Evolutionary conservation across 768 basidiomycete species (phyloP).

Genomic region (Trametes villosa): DNA sequence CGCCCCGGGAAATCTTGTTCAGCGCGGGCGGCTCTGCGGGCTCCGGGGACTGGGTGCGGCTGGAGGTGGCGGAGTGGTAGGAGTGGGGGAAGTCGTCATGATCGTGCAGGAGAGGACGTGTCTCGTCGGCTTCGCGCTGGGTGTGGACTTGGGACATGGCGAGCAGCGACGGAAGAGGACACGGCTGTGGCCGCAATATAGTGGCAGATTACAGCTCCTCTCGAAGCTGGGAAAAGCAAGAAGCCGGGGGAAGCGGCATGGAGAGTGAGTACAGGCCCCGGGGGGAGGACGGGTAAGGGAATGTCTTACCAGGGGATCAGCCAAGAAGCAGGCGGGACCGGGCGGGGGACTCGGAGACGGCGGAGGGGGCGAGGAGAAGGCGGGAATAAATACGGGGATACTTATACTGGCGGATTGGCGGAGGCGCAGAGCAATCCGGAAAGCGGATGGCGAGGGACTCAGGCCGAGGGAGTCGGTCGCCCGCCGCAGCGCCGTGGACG

Average conservation of each 20-base stretch:
- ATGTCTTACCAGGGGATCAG: conserved; percentile 11
- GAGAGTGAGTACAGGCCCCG: conserved; percentile 9
- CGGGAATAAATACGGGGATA: conserved; percentile 5
- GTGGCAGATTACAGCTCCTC: conserved; percentile 24
- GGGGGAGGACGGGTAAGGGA: conserved; percentile 2
- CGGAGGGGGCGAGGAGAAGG: neutral
- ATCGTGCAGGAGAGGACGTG: conserved; percentile 55
- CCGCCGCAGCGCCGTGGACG: neutral
- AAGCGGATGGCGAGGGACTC: neutral
- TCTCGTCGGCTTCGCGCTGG: conserved; percentile 50
- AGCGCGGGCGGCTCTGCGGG: conserved; percentile 18
- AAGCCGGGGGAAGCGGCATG: conserved; percentile 19
- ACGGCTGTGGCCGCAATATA: conserved; percentile 6
- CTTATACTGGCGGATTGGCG: conserved; percentile 1
- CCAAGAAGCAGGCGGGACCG: conserved; percentile 15
- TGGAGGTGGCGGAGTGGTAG: conserved; percentile 16
- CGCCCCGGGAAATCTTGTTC: conserved; percentile 53
- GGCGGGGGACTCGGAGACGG: conserved; percentile 1
- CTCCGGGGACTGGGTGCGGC: conserved; percentile 9
- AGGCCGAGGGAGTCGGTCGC: neutral
- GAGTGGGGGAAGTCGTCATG: conserved; percentile 41
- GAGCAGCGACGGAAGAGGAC: neutral
- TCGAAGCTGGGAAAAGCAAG: conserved; percentile 16
- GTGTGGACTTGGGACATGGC: conserved; percentile 47
- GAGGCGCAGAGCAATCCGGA: conserved; percentile 3